phyloP scores from a whole-genome alignment of 257 asterid species.

The Cinchona pubescens region DNA sequence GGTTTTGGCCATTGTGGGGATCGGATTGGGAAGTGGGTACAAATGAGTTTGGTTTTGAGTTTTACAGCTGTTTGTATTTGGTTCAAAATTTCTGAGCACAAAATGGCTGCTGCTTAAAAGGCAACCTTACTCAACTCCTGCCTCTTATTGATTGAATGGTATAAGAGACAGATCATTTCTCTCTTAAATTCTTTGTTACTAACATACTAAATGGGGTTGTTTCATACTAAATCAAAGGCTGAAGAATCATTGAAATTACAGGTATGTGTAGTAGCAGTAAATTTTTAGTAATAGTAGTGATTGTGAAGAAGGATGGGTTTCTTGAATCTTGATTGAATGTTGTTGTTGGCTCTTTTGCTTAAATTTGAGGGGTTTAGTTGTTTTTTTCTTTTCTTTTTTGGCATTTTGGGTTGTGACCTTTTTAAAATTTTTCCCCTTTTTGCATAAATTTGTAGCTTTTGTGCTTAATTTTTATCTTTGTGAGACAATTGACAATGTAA shows the following conservation, averaged over 20 bases:
- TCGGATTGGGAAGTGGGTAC: slow-evolving; percentile 95
- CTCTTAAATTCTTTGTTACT: slow-evolving; percentile 3
- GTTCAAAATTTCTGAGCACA: slow-evolving; percentile 74
- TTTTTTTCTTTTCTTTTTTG: too few relatives aligned
- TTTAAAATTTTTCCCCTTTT: too few relatives aligned
- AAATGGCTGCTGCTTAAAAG: slow-evolving; percentile 59
- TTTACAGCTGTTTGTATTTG: slow-evolving; percentile 87
- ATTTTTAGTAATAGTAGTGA: neutral
- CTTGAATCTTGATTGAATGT: slow-evolving; percentile 7
- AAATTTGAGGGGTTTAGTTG: too few relatives aligned
- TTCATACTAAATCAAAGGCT: slow-evolving; percentile 4
- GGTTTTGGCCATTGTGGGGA: slow-evolving; percentile 71
- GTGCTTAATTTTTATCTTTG: neutral
- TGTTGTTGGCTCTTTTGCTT: neutral
- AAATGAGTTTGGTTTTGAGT: slow-evolving; percentile 73
- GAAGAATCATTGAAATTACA: slow-evolving; percentile 12
- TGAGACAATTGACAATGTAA: slow-evolving; percentile 11
- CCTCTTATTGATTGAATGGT: slow-evolving; percentile 67
- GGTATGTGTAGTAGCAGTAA: slow-evolving; percentile 8
- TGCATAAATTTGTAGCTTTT: neutral
- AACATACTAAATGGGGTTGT: neutral
- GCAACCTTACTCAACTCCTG: slow-evolving; percentile 69
- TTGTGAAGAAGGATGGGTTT: slow-evolving; percentile 1
- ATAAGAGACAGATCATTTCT: neutral
- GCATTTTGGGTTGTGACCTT: too few relatives aligned